Evolutionary conservation across 805 yeast species (phyloP).

Genomic region (Kuraishia piskuri): DNA sequence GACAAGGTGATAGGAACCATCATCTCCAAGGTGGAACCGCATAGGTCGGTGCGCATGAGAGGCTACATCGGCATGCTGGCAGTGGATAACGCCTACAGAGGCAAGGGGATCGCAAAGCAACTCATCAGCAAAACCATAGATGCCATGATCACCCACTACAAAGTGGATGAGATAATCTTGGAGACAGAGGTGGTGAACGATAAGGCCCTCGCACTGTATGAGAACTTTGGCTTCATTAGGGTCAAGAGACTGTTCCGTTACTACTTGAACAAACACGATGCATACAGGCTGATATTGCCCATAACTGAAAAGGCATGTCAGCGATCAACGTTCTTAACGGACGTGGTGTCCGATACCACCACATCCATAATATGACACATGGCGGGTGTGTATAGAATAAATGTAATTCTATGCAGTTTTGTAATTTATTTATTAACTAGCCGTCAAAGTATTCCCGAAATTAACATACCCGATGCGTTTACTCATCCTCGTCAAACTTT

Average conservation of each 20-base stretch:
- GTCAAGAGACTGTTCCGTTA: constrained; percentile 65
- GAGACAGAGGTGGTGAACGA: constrained; percentile 84
- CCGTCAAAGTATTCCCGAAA: background rate
- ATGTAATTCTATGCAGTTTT: background rate
- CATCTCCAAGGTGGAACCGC: constrained; percentile 73
- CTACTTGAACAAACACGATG: constrained; percentile 89
- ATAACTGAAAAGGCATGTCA: constrained; percentile 49
- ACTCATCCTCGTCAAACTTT: constrained; percentile 89
- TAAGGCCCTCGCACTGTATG: constrained; percentile 25
- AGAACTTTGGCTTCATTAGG: constrained; percentile 27
- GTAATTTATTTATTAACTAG: background rate
- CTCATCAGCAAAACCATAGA: constrained; percentile 57
- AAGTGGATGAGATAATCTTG: constrained; percentile 84
- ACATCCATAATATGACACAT: background rate
- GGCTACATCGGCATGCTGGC: constrained; percentile 98
- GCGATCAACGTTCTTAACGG: constrained; percentile 43
- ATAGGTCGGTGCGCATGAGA: constrained; percentile 61
- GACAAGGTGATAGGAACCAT: constrained; percentile 64
- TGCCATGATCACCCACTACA: constrained; percentile 47
- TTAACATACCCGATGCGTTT: constrained; percentile 9
- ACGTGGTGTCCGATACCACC: background rate
- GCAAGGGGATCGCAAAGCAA: constrained; percentile 72
- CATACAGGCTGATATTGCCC: constrained; percentile 80
- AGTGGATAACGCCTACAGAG: constrained; percentile 62
- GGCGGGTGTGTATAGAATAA: constrained; percentile 4